A percentile compares a stretch with the other conserved stretches of the same genome.
These are phyloP conservation scores for Ogataea thermomethanolica DNA, from an alignment of 805 yeast genomes.

Conservation along the genomic window DNA sequence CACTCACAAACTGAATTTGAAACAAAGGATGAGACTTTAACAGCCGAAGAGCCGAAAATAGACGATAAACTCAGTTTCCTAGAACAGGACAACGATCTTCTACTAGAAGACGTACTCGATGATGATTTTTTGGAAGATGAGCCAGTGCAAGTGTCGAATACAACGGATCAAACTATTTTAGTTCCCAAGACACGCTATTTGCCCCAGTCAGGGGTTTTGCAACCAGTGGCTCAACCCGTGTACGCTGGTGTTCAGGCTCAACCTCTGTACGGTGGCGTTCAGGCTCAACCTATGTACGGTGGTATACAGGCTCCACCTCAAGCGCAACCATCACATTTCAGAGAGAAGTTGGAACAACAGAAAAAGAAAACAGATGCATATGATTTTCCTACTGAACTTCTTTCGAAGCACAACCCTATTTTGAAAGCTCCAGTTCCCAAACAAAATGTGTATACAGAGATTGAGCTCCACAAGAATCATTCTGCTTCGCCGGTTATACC, in stretches of 20 bases:
- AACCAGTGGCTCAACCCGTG: too few relatives aligned
- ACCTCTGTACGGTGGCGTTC: too few relatives aligned
- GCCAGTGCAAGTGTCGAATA: not conserved
- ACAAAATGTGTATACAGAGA: slow-evolving; percentile 27
- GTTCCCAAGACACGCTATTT: too few relatives aligned
- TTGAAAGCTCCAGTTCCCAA: slow-evolving; percentile 37
- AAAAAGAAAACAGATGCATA: slow-evolving; percentile 72
- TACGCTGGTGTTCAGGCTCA: not conserved
- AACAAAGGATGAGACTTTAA: not conserved
- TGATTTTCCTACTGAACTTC: slow-evolving; percentile 62
- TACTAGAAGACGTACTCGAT: slow-evolving; percentile 36
- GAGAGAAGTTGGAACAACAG: slow-evolving; percentile 37
- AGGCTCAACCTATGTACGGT: not conserved
- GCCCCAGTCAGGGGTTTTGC: too few relatives aligned
- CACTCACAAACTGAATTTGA: not conserved
- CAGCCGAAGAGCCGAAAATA: slow-evolving; percentile 7
- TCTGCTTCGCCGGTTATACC: slow-evolving; percentile 8
- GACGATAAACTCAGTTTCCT: slow-evolving; percentile 42
- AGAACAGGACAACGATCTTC: slow-evolving; percentile 42
- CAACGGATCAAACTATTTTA: too few relatives aligned
- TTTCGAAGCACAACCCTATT: slow-evolving; percentile 38
- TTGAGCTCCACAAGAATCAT: slow-evolving; percentile 21
- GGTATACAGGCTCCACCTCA: slow-evolving; percentile 4
- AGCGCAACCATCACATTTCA: not conserved
- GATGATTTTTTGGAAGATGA: slow-evolving; percentile 36